phyloP scores from a whole-genome alignment of 208 protist genomes.

The Polymyxa betae region DNA sequence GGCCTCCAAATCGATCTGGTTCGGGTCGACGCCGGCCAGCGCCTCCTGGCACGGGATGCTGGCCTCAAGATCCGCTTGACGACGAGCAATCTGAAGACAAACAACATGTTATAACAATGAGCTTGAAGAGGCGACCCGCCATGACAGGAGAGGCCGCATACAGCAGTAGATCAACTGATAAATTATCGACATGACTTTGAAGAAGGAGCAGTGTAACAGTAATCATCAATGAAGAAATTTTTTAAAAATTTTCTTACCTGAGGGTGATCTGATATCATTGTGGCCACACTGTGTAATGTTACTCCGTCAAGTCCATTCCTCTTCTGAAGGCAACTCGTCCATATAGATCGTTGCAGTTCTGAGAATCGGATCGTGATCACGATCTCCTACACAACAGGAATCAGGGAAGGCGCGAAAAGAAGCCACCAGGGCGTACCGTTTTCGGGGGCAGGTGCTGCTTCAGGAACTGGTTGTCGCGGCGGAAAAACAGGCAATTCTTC shows the following conservation, averaged over 20 bases:
- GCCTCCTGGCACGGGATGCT: not conserved
- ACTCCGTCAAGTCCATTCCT: not conserved
- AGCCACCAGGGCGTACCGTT: not conserved
- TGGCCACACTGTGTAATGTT: not conserved
- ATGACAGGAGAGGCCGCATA: too few relatives aligned
- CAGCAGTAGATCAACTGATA: too few relatives aligned
- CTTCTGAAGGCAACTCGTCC: not conserved
- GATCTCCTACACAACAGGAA: not conserved
- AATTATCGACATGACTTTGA: too few relatives aligned
- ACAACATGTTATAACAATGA: too few relatives aligned
- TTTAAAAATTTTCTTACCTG: not conserved
- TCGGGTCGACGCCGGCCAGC: not conserved
- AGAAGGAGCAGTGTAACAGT: too few relatives aligned
- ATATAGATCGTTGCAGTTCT: not conserved
- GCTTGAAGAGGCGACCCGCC: too few relatives aligned
- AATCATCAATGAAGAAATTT: not conserved
- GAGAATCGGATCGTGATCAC: conserved; percentile 29
- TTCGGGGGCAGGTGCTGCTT: not conserved
- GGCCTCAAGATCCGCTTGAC: not conserved
- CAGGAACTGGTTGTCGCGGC: not conserved
- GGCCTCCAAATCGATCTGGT: not conserved
- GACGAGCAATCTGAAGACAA: conserved; percentile 18
- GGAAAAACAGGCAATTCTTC: not conserved
- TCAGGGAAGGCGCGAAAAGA: not conserved
- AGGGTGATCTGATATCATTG: conserved; percentile 18